Evolutionary conservation across 1,284 basidiomycete genomes (phyloP).

Genomic region (Meira nashicola): DNA sequence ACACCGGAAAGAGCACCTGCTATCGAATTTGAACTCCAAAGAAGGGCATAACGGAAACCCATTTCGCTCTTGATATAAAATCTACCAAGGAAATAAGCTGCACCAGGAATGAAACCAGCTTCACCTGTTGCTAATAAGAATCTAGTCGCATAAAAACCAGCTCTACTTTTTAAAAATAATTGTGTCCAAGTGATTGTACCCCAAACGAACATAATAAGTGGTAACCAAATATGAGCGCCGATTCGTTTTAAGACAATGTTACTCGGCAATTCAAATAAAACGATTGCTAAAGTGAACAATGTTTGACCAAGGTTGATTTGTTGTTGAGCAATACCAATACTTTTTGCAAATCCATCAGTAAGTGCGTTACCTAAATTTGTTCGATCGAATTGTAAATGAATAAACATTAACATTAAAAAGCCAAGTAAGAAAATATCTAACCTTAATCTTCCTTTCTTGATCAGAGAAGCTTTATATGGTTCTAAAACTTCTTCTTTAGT

Average conservation of each 20-base stretch:
- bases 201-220: constrained; percentile 34
- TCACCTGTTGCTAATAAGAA: constrained; percentile 53
- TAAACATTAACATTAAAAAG: constrained; percentile 6
- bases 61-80: constrained; percentile 55
- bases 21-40: constrained; percentile 54
- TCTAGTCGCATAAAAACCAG: constrained; percentile 30
- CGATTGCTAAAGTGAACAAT: background rate
- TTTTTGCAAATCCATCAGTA: background rate
- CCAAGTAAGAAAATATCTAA: constrained; percentile 3
- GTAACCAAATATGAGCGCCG: background rate
- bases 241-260: background rate
- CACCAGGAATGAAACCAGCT: constrained; percentile 58
- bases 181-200: constrained; percentile 21
- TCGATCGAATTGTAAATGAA: constrained; percentile 1
- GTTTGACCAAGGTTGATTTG: constrained; percentile 1
- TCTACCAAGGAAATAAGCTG: constrained; percentile 54
- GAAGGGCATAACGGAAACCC: constrained; percentile 64
- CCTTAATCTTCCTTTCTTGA: background rate
- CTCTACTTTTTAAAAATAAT: constrained; percentile 14
- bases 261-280: background rate
- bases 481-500: too few species aligned
- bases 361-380: constrained; percentile 4
- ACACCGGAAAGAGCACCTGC: constrained; percentile 27
- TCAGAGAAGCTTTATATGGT: too few species aligned
- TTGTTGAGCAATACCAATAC: background rate